phyloP scores from a whole-genome alignment of 768 basidiomycete genomes.

The Paxillus involutus region DNA sequence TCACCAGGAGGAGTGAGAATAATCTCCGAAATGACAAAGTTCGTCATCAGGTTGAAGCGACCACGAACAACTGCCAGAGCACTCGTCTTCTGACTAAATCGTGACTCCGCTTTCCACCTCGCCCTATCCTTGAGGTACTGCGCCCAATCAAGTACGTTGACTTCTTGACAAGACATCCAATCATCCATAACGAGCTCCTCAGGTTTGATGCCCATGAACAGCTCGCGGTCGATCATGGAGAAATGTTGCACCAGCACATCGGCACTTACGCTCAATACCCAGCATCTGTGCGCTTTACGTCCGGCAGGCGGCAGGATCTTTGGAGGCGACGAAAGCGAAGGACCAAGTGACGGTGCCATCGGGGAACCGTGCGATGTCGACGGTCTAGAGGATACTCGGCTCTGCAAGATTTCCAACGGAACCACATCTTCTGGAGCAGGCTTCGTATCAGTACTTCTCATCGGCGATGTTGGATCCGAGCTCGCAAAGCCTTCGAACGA shows the following conservation, averaged over 20 bases:
- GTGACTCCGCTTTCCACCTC: slow-evolving; percentile 62
- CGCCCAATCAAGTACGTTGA: slow-evolving; percentile 82
- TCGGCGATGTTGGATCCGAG: slow-evolving; percentile 25
- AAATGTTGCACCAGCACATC: slow-evolving; percentile 74
- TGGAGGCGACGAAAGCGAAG: slow-evolving; percentile 28
- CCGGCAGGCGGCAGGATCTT: slow-evolving; percentile 37
- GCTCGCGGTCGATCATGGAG: slow-evolving; percentile 84
- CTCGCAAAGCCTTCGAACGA: slow-evolving; percentile 9
- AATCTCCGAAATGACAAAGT: slow-evolving; percentile 81
- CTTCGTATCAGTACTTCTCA: slow-evolving; percentile 41
- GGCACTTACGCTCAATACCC: slow-evolving; percentile 63
- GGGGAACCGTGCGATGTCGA: slow-evolving; percentile 33
- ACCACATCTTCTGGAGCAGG: slow-evolving; percentile 61
- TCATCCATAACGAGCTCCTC: slow-evolving; percentile 82
- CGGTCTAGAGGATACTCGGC: slow-evolving; percentile 45
- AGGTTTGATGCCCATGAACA: slow-evolving; percentile 82
- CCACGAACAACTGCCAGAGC: slow-evolving; percentile 74
- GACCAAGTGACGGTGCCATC: slow-evolving; percentile 12
- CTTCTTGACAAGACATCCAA: slow-evolving; percentile 61
- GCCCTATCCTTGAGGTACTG: slow-evolving; percentile 77
- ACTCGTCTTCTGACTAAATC: slow-evolving; percentile 60
- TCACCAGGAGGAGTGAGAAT: slow-evolving; percentile 69
- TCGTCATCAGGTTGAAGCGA: slow-evolving; percentile 81
- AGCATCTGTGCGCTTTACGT: slow-evolving; percentile 63
- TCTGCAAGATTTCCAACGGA: slow-evolving; percentile 64